Evolutionary conservation across 352 stramenopile species (phyloP).

Genomic region (Hyaloperonospora brassicae): DNA sequence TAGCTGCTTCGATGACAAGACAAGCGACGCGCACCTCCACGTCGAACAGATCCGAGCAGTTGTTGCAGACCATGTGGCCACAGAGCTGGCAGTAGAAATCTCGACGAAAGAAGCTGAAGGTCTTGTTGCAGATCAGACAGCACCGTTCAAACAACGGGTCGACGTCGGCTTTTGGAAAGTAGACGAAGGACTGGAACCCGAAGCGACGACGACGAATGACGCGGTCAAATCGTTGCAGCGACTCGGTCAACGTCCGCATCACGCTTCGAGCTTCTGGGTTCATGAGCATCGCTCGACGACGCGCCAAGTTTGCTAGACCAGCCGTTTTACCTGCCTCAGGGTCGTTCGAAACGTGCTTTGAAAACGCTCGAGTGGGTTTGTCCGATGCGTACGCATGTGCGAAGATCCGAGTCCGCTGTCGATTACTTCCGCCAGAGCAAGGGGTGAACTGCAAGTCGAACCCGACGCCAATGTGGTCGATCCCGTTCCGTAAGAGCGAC

Average conservation of each 20-base stretch:
- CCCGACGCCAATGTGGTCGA: conserved; percentile 47
- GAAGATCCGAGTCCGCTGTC: conserved; percentile 44
- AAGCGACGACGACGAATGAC: conserved; percentile 56
- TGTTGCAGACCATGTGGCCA: conserved; percentile 38
- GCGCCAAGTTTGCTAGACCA: not conserved
- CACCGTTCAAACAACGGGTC: conserved; percentile 21
- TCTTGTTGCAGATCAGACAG: conserved; percentile 45
- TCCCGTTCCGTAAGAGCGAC: conserved; percentile 30
- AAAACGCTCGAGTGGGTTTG: not conserved
- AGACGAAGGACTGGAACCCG: conserved; percentile 61
- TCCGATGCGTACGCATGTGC: conserved; percentile 44
- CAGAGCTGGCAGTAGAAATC: conserved; percentile 54
- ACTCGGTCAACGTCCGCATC: conserved; percentile 40
- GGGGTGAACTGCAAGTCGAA: conserved; percentile 41
- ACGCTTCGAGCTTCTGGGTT: conserved; percentile 42
- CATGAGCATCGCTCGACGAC: conserved; percentile 31
- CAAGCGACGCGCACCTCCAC: conserved; percentile 36
- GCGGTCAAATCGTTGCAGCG: conserved; percentile 40
- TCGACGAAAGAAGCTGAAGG: conserved; percentile 39
- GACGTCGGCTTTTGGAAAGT: conserved; percentile 37
- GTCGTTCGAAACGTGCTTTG: not conserved
- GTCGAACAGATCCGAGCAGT: conserved; percentile 44
- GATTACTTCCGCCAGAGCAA: conserved; percentile 25
- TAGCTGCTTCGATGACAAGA: no score
- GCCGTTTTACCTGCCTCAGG: not conserved